Percentiles rank a stretch among this genome's conserved stretches.
phyloP scores from a whole-genome alignment of 2,329 filamentous ascomycete species.

The Alternaria ethzedia region DNA sequence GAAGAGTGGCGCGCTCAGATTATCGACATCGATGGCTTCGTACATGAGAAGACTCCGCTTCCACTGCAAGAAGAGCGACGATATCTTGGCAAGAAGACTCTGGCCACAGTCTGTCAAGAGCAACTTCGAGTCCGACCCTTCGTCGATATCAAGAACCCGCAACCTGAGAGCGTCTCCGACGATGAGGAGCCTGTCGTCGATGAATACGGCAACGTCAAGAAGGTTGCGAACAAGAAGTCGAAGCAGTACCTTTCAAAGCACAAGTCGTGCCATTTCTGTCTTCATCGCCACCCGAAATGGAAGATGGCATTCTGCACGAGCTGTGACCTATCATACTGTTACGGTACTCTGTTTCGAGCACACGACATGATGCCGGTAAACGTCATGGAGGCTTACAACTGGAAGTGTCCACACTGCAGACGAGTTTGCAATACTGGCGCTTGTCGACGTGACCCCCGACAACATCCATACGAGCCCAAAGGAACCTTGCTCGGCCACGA shows the following conservation, averaged over 20 bases:
- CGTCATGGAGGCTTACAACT: slow-evolving; percentile 79
- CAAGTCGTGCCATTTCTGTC: slow-evolving; percentile 80
- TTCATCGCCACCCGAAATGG: slow-evolving; percentile 79
- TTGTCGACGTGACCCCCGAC: slow-evolving; percentile 73
- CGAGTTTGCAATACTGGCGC: slow-evolving; percentile 85
- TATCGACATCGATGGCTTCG: slow-evolving; percentile 71
- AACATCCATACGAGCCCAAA: slow-evolving; percentile 82
- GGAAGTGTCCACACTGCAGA: slow-evolving; percentile 87
- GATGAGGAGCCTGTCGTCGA: slow-evolving; percentile 65
- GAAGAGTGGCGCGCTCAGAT: slow-evolving; percentile 83
- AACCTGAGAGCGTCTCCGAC: slow-evolving; percentile 52
- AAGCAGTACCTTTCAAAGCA: slow-evolving; percentile 59
- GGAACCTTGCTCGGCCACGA: slow-evolving; percentile 89
- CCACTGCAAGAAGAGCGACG: slow-evolving; percentile 74
- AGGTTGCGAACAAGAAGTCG: slow-evolving; percentile 66
- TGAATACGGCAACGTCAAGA: slow-evolving; percentile 68
- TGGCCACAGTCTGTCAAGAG: slow-evolving; percentile 93
- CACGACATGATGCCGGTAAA: slow-evolving; percentile 88
- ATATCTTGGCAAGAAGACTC: slow-evolving; percentile 73
- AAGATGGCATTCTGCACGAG: slow-evolving; percentile 81
- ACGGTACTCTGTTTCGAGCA: slow-evolving; percentile 87
- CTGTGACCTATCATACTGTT: slow-evolving; percentile 84
- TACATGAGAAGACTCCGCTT: slow-evolving; percentile 69
- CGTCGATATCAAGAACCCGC: slow-evolving; percentile 75
- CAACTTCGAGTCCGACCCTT: slow-evolving; percentile 81